These are phyloP conservation scores for Myxozyma vanderwaltii DNA, from an alignment of 805 yeast species.

Conservation along the genomic window DNA sequence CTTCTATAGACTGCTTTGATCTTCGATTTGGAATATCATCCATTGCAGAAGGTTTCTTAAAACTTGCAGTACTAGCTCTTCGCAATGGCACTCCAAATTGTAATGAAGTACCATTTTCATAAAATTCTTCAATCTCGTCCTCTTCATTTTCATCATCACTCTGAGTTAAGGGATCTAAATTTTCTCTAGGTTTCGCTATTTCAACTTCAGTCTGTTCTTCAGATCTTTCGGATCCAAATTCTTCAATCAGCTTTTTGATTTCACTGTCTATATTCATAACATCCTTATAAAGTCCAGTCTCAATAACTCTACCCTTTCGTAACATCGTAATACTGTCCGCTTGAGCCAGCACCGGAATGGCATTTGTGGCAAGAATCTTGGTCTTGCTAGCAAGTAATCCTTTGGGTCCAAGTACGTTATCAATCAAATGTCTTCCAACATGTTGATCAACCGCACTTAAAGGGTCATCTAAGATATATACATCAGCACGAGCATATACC, in stretches of 20 bases:
- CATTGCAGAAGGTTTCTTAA: constrained; percentile 42
- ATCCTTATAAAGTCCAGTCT: constrained; percentile 40
- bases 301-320: constrained; percentile 49
- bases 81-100: constrained; percentile 44
- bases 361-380: constrained; percentile 81
- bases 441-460: constrained; percentile 97
- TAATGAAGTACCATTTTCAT: constrained; percentile 8
- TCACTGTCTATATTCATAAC: constrained; percentile 30
- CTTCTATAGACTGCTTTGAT: constrained; percentile 55
- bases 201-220: not conserved
- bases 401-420: constrained; percentile 75
- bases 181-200: not conserved
- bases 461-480: constrained; percentile 87
- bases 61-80: constrained; percentile 67
- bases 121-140: constrained; percentile 8
- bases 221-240: constrained; percentile 20
- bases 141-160: constrained; percentile 31
- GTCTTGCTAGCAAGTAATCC: constrained; percentile 77
- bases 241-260: constrained; percentile 30
- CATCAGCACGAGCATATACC: constrained; percentile 90
- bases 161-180: constrained; percentile 15
- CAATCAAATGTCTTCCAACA: constrained; percentile 82
- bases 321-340: constrained; percentile 73
- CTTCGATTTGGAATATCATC: constrained; percentile 32
- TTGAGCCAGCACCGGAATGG: constrained; percentile 73